These are phyloP conservation scores for Xylariaceae sp. DNA, from an alignment of 2,329 filamentous ascomycete genomes.

Conservation along the genomic window DNA sequence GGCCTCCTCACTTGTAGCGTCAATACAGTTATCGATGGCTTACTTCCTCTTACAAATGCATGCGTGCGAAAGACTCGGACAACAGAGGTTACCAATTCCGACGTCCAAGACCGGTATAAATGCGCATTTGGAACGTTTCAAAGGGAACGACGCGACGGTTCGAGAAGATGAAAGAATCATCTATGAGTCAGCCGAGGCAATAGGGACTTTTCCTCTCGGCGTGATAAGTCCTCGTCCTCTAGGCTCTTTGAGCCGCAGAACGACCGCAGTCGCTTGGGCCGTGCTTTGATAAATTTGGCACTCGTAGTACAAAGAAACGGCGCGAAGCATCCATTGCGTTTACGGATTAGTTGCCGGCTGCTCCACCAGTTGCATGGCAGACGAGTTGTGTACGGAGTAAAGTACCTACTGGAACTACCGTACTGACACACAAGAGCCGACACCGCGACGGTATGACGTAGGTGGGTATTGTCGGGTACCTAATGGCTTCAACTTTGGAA, in stretches of 20 bases:
- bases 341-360: background rate
- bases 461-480: background rate
- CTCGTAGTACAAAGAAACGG: background rate
- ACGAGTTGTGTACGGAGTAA: background rate
- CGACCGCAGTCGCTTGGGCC: background rate
- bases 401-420: background rate
- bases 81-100: background rate
- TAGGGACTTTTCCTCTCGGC: background rate
- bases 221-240: background rate
- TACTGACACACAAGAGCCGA: background rate
- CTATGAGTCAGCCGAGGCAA: slow-evolving; percentile 9
- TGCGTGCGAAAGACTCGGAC: background rate
- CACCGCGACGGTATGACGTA: background rate
- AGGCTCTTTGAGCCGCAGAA: too few species aligned
- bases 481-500: too few species aligned
- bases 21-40: background rate
- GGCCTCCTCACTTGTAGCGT: background rate
- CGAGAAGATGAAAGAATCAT: slow-evolving; percentile 11
- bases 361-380: background rate
- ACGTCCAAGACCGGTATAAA: background rate
- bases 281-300: background rate
- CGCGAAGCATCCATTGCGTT: background rate
- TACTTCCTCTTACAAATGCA: background rate
- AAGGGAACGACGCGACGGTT: slow-evolving; percentile 1
- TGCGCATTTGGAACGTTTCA: background rate